Conservation (phyloP, 2,329 filamentous ascomycete species). For the Chaetomium olivaceum region DNA sequence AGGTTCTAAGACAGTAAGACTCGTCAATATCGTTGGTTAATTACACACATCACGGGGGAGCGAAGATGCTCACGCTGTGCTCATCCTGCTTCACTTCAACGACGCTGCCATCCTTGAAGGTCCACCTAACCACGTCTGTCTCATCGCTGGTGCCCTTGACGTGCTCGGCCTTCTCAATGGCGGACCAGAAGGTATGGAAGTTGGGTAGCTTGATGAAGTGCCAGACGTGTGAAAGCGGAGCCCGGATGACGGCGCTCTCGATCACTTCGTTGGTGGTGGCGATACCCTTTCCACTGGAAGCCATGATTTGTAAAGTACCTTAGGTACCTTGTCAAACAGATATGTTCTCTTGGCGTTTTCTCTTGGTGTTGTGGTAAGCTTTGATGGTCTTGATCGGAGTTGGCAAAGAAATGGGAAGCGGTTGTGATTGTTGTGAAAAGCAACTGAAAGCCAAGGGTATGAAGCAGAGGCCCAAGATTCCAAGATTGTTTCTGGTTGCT, state of each 20-base stretch:
- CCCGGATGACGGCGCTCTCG: conserved; percentile 58
- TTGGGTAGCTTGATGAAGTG: conserved; percentile 73
- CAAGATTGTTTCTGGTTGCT: neutral
- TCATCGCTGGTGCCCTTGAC: conserved; percentile 65
- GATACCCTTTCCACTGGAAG: conserved; percentile 25
- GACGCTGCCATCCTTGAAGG: conserved; percentile 68
- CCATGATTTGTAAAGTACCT: conserved; percentile 14
- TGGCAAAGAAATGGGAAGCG: neutral
- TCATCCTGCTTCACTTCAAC: conserved; percentile 76
- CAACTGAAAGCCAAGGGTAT: too few species aligned
- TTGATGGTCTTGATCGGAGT: neutral
- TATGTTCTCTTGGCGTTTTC: neutral
- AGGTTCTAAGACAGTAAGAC: conserved; percentile 58
- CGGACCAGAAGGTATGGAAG: conserved; percentile 67
- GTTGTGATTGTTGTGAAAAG: neutral
- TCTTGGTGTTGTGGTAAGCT: neutral
- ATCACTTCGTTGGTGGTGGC: conserved; percentile 35
- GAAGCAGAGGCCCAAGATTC: neutral
- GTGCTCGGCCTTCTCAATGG: conserved; percentile 61
- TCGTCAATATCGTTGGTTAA: neutral
- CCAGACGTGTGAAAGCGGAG: conserved; percentile 67
- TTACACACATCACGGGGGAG: neutral
- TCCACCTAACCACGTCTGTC: conserved; percentile 68
- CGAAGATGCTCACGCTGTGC: conserved; percentile 58
- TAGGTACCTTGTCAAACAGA: too few species aligned